These are phyloP conservation scores for Trichoderma gamsii DNA, from an alignment of 495 filamentous ascomycete genomes.

Conservation along the genomic window DNA sequence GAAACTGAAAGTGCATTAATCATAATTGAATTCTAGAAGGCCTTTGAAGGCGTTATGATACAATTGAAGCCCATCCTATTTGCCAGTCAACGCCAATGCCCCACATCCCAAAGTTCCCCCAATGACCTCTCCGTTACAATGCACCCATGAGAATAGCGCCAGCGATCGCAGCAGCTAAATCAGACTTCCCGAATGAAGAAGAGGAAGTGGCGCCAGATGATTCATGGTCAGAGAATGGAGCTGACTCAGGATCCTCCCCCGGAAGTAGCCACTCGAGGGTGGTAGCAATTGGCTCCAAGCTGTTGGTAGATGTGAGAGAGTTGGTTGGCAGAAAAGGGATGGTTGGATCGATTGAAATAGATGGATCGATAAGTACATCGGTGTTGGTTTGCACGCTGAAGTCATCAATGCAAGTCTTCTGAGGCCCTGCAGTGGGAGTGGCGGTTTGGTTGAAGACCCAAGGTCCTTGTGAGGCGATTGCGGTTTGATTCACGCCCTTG, in stretches of 20 bases:
- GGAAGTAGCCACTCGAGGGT: neutral
- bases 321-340: neutral
- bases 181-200: neutral
- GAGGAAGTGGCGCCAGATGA: neutral
- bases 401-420: neutral
- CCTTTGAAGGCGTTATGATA: neutral
- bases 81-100: neutral
- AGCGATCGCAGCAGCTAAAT: neutral
- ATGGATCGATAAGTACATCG: neutral
- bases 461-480: constrained; percentile 27
- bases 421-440: constrained; percentile 24
- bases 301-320: neutral
- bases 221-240: neutral
- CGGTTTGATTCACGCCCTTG: constrained; percentile 34
- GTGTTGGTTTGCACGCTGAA: neutral
- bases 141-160: neutral
- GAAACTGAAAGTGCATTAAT: neutral
- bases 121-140: neutral
- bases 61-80: neutral
- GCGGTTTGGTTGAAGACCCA: constrained; percentile 35
- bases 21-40: neutral
- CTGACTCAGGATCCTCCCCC: neutral
- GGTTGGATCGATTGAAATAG: neutral
- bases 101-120: neutral
- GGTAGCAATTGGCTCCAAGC: neutral